Evolutionary conservation across 2,329 filamentous ascomycete species (phyloP).

Genomic region (Talaromyces piceae): DNA sequence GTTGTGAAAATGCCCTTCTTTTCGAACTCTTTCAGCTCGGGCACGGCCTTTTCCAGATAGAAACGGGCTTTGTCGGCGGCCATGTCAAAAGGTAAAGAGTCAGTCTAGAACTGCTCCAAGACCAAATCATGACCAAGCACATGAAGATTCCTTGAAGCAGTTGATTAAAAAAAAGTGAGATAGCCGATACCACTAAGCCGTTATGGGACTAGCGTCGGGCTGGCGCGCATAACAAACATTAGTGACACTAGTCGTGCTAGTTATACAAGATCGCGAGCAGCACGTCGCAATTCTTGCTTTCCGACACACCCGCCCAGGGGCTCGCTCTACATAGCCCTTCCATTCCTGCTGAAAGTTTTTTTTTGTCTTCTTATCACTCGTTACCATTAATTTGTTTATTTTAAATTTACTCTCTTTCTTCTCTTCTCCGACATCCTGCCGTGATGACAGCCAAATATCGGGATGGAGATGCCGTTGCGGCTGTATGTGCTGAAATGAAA

Average conservation of each 20-base stretch:
- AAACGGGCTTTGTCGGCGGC: conserved; percentile 90
- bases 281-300: not conserved
- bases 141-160: no score
- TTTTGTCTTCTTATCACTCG: conserved; percentile 11
- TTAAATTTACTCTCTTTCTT: conserved; percentile 3
- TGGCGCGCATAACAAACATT: no score
- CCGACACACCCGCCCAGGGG: conserved; percentile 2
- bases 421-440: conserved; percentile 14
- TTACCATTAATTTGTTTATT: not conserved
- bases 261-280: conserved; percentile 2
- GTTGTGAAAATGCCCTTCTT: conserved; percentile 83
- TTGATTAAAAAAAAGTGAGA: not conserved
- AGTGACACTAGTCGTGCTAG: not conserved
- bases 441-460: conserved; percentile 55
- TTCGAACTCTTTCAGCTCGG: conserved; percentile 86
- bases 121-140: no score
- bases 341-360: not conserved
- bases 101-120: not conserved
- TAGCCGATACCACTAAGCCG: not conserved
- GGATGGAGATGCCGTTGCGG: conserved; percentile 55
- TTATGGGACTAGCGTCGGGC: conserved; percentile 3
- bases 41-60: conserved; percentile 85
- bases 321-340: not conserved
- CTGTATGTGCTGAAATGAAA: conserved; percentile 40
- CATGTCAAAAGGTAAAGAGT: conserved; percentile 45